phyloP scores from a whole-genome alignment of 495 filamentous ascomycete species.

The Lasiosphaeria miniovina region DNA sequence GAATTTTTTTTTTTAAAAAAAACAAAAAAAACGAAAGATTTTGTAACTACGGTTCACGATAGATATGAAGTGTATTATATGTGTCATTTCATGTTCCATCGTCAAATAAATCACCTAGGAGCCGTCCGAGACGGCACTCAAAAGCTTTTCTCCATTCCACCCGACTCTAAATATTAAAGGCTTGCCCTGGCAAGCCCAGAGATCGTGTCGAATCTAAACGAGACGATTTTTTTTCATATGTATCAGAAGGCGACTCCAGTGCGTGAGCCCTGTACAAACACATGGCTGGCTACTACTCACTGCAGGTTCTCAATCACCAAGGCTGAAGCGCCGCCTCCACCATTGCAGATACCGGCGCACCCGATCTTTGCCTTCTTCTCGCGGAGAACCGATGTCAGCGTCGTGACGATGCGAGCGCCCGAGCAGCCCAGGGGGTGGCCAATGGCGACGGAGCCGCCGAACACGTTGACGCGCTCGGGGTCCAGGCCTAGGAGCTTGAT shows the following conservation, averaged over 20 bases:
- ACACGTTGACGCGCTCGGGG: slow-evolving; percentile 89
- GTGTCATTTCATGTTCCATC: background rate
- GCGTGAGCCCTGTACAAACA: background rate
- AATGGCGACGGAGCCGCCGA: slow-evolving; percentile 92
- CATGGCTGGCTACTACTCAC: slow-evolving; percentile 29
- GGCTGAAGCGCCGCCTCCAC: slow-evolving; percentile 89
- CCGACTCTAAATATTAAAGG: slow-evolving; percentile 18
- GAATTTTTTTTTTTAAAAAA: too few relatives aligned
- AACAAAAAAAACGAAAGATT: too few relatives aligned
- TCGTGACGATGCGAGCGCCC: slow-evolving; percentile 90
- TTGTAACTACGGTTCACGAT: too few relatives aligned
- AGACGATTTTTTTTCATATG: background rate
- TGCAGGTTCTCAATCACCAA: slow-evolving; percentile 76
- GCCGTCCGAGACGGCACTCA: background rate
- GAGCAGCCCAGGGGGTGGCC: slow-evolving; percentile 93
- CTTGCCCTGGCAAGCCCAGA: slow-evolving; percentile 19
- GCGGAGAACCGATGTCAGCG: slow-evolving; percentile 80
- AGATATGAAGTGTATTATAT: too few relatives aligned
- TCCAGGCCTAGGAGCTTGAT: slow-evolving; percentile 78
- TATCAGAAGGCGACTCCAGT: slow-evolving; percentile 19
- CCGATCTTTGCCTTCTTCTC: slow-evolving; percentile 92
- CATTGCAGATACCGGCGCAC: slow-evolving; percentile 94
- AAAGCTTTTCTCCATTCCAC: background rate
- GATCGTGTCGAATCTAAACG: slow-evolving; percentile 20
- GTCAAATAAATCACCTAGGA: background rate